Conservation (phyloP, 371 early-diverging fungal species). For the Syncephalastrum monosporum region DNA sequence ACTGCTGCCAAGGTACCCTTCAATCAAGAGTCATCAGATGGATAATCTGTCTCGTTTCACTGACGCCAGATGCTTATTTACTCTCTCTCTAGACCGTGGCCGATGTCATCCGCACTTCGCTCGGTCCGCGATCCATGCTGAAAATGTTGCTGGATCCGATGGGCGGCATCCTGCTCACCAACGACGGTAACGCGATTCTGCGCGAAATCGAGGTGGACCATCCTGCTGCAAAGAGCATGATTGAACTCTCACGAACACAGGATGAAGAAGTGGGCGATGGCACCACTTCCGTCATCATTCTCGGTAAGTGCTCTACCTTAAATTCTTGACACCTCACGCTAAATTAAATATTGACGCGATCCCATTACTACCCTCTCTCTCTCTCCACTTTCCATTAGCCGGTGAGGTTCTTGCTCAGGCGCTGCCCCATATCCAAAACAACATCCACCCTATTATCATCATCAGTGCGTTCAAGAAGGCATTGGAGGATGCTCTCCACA, state of each 20-base stretch:
- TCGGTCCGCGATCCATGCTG: conserved; percentile 99
- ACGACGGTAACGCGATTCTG: conserved; percentile 99
- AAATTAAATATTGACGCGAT: not conserved
- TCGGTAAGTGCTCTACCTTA: conserved; percentile 60
- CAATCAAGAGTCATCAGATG: conserved; percentile 7
- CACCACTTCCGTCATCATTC: conserved; percentile 98
- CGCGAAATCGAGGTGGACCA: conserved; percentile 99
- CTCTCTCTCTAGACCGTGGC: conserved; percentile 78
- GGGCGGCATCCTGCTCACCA: conserved; percentile 99
- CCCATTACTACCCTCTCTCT: conserved; percentile 3
- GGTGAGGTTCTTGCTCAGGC: conserved; percentile 94
- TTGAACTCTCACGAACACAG: conserved; percentile 99
- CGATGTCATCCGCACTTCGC: conserved; percentile 98
- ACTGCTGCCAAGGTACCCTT: conserved; percentile 88
- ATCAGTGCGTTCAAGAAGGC: conserved; percentile 93
- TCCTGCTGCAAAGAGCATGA: conserved; percentile 99
- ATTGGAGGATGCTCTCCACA: conserved; percentile 86
- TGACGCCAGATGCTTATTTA: not conserved
- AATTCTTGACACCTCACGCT: conserved; percentile 3
- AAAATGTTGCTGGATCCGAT: conserved; percentile 99
- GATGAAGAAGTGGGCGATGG: conserved; percentile 99
- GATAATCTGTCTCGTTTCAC: not conserved
- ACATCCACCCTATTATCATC: conserved; percentile 98
- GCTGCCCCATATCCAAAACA: conserved; percentile 92
- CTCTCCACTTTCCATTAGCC: conserved; percentile 53